Conservation (phyloP, 768 basidiomycete species). For the Xerocomus spinulosus region DNA sequence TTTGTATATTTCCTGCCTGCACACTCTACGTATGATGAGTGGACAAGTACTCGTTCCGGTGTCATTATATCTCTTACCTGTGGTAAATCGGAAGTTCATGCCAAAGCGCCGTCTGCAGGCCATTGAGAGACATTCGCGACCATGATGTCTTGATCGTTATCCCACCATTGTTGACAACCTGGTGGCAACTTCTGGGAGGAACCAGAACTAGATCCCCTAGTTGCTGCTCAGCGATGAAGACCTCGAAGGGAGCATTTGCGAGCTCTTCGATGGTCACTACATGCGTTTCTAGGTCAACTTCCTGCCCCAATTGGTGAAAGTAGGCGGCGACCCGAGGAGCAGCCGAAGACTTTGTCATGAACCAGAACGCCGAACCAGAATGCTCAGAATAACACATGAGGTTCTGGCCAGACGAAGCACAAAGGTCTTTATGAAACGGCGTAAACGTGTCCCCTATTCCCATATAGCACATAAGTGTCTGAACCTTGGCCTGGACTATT, state of each 20-base stretch:
- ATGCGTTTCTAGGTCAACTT: slow-evolving; percentile 70
- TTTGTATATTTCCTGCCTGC: slow-evolving; percentile 71
- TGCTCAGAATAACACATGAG: slow-evolving; percentile 80
- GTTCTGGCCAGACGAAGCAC: slow-evolving; percentile 81
- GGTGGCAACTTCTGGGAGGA: slow-evolving; percentile 77
- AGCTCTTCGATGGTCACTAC: slow-evolving; percentile 61
- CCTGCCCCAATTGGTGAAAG: slow-evolving; percentile 44
- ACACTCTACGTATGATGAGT: slow-evolving; percentile 49
- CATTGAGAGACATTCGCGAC: slow-evolving; percentile 76
- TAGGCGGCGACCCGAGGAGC: slow-evolving; percentile 53
- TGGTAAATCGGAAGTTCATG: slow-evolving; percentile 78
- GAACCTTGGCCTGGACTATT: slow-evolving; percentile 49
- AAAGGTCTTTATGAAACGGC: slow-evolving; percentile 80
- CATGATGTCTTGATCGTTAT: slow-evolving; percentile 81
- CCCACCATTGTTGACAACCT: slow-evolving; percentile 77
- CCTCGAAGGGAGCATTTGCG: slow-evolving; percentile 56
- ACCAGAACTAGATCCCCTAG: slow-evolving; percentile 78
- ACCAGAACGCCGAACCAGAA: slow-evolving; percentile 76
- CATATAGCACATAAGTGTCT: slow-evolving; percentile 83
- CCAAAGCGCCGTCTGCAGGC: slow-evolving; percentile 55
- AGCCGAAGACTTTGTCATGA: slow-evolving; percentile 68
- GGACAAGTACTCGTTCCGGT: neutral
- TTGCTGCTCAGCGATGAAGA: slow-evolving; percentile 70
- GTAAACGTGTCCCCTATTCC: slow-evolving; percentile 82
- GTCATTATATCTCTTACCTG: slow-evolving; percentile 43